Evolutionary conservation across 345 rosid genomes (phyloP), one percentile per base, ranked within the genome.

Genomic region (Citrus inodora): DNA sequence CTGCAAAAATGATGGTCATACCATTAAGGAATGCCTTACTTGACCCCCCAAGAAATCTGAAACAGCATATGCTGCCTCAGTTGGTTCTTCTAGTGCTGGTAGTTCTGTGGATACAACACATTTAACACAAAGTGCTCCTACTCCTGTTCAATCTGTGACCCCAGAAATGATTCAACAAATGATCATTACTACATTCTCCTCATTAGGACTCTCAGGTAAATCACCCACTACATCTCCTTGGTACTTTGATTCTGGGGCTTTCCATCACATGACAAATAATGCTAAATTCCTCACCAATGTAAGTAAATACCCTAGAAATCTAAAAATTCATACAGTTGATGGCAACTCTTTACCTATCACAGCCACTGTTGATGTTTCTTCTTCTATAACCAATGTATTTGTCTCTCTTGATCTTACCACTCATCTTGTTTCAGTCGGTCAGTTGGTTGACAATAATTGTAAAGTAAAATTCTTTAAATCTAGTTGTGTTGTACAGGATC

Each of bases 151-250:
- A 19, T 16, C 28, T 1, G 37, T 35, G 37, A 35, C 37, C 37
- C 79, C 0, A 48, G 11, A 61, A 60, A 81, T 71, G 78, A 33
- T 82, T 5, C 71, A 82, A 24, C n/a, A 74, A 24, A 78, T 82
- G 56, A 78, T 60, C 4, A 17, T 82, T 62, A 67, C 4, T 73
- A 4, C 22, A 2, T 46, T 78, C 63, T 82, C 17, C 42, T 5
- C 58, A 51, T 73, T 73, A 11, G 66, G 67, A 7, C 63, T 80
- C 6, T 61, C 32, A 40, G 6, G 55, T 48, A 48, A 48, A 48
- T 16, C 55, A 13, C 3, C 1, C n/a, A n/a, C 33, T 27, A 48
- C 21, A 48, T 56, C 35, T 32, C 62, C n/a, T 24, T 65, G 59
- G 67, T 25, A 51, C 11, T 67, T 76, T 33, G 66, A 76, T 55